Evolutionary conservation across 164 flowering plant species (phyloP).

Genomic region (Amborella trichopoda): DNA sequence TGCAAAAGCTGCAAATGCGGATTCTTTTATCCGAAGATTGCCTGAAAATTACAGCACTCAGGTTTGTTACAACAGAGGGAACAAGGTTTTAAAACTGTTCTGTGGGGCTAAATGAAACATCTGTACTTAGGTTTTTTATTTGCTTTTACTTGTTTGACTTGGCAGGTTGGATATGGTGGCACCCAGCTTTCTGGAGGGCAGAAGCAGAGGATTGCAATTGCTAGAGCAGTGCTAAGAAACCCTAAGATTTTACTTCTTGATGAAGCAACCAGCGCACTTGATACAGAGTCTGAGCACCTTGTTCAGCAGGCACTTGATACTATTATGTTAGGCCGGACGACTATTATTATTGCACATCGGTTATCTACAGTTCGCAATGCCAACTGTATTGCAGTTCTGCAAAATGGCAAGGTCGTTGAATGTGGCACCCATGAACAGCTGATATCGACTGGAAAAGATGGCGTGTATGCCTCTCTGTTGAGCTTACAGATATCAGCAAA

Average conservation of each 20-base stretch:
- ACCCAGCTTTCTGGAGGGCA: no score
- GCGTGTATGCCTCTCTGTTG: conserved; percentile 55
- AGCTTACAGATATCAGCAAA: conserved; percentile 31
- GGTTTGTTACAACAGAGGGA: conserved; percentile 24
- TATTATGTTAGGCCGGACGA: no score
- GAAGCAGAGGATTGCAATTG: no score
- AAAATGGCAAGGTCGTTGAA: conserved; percentile 54
- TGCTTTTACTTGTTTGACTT: not conserved
- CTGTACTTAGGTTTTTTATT: not conserved
- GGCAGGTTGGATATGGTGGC: no score
- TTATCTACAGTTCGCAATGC: no score
- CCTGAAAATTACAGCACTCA: conserved; percentile 64
- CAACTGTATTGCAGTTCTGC: no score
- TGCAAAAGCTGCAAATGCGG: conserved; percentile 70
- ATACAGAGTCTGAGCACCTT: no score
- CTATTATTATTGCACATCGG: no score
- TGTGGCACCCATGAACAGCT: conserved; percentile 47
- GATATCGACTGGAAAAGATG: conserved; percentile 25
- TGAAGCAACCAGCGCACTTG: no score
- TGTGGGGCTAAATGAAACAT: not conserved
- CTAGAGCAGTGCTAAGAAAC: no score
- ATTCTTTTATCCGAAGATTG: conserved; percentile 44
- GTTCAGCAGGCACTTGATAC: no score
- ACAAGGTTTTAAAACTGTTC: not conserved
- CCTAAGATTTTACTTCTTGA: no score